A percentile compares a stretch with the other conserved stretches of the same genome.
These are phyloP conservation scores for Aspergillus hiratsukae DNA, from an alignment of 2,329 filamentous ascomycete species.

Conservation along the genomic window DNA sequence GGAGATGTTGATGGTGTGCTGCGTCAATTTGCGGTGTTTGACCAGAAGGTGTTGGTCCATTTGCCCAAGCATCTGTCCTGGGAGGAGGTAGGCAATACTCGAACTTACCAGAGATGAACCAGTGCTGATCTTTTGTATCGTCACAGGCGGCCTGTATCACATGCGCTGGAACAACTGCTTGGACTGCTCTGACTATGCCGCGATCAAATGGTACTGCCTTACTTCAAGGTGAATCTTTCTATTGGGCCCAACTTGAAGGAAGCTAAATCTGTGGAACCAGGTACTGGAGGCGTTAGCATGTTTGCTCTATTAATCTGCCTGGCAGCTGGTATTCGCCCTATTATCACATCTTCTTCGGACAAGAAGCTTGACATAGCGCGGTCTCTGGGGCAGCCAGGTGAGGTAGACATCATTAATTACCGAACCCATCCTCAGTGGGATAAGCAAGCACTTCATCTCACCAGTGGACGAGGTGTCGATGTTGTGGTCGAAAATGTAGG, in stretches of 20 bases:
- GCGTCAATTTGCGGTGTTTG: conserved; percentile 1
- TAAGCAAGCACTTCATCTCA: conserved; percentile 1
- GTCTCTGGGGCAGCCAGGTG: neutral
- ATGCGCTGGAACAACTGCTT: no score
- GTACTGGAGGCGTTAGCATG: no score
- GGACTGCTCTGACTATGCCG: no score
- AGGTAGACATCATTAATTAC: conserved; percentile 10
- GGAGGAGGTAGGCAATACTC: neutral
- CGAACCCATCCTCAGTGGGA: conserved; percentile 2
- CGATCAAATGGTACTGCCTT: no score
- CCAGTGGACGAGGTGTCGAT: conserved; percentile 7
- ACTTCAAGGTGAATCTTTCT: no score
- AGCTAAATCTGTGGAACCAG: no score
- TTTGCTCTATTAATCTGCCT: neutral
- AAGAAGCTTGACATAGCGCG: conserved; percentile 3
- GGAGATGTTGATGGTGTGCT: conserved; percentile 3
- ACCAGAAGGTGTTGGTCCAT: conserved; percentile 2
- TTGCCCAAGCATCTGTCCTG: conserved; percentile 5
- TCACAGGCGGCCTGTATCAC: no score
- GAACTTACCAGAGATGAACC: no score
- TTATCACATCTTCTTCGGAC: conserved; percentile 10
- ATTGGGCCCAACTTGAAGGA: no score
- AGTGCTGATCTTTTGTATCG: no score
- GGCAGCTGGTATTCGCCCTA: conserved; percentile 3
- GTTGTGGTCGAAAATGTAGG: conserved; percentile 8